Percentiles rank a stretch among this genome's conserved stretches.
Conservation (phyloP, 768 basidiomycete genomes). For the Fomitopsis serialis region DNA sequence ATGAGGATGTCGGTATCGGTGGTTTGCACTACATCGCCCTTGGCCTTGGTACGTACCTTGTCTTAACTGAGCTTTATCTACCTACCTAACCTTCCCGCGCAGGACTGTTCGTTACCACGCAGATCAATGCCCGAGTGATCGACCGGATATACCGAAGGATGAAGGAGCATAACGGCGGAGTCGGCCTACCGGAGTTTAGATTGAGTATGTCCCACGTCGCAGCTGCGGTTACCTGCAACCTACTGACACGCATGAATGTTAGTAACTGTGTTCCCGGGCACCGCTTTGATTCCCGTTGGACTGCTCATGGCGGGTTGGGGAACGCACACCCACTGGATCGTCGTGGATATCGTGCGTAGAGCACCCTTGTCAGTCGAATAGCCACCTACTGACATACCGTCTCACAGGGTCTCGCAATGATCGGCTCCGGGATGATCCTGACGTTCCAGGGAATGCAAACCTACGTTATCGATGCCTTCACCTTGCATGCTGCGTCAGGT, state of each 20-base stretch:
- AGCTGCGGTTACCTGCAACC: no score
- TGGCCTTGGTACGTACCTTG: slow-evolving; percentile 19
- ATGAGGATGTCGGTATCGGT: slow-evolving; percentile 48
- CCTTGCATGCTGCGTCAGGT: slow-evolving; percentile 66
- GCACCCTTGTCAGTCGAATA: neutral
- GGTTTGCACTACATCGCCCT: slow-evolving; percentile 71
- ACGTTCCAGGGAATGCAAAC: slow-evolving; percentile 59
- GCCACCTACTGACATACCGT: neutral
- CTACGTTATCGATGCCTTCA: slow-evolving; percentile 65
- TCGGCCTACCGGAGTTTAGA: slow-evolving; percentile 50
- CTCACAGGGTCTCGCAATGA: slow-evolving; percentile 46
- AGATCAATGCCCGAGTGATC: slow-evolving; percentile 47
- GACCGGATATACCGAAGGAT: slow-evolving; percentile 52
- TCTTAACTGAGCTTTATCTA: neutral
- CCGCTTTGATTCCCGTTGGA: slow-evolving; percentile 58
- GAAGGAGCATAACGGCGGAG: slow-evolving; percentile 46
- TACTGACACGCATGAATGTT: no score
- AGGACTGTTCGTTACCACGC: slow-evolving; percentile 34
- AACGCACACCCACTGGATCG: slow-evolving; percentile 63
- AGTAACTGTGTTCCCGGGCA: slow-evolving; percentile 58
- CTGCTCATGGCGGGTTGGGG: slow-evolving; percentile 72
- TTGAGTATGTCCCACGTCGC: slow-evolving; percentile 31
- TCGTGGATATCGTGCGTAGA: slow-evolving; percentile 51
- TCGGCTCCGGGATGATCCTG: slow-evolving; percentile 57
- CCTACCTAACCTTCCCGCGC: neutral